A percentile compares a stretch with the other conserved stretches of the same genome.
Conservation (phyloP, 306 rosid species). For the Crataegus laevigata region DNA sequence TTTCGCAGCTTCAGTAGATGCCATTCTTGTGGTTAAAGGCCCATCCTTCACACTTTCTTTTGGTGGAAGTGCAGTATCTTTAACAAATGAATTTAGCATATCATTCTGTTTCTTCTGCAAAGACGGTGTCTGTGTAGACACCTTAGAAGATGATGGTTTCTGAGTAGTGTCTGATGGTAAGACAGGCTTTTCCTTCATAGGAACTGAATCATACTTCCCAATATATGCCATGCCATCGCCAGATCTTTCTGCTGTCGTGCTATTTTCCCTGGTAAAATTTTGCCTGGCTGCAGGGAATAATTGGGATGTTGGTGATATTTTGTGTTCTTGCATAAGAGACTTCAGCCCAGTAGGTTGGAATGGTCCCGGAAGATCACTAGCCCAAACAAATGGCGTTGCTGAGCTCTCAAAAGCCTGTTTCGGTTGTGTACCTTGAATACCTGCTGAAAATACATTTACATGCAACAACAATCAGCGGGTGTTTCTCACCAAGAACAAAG, state of each 20-base stretch:
- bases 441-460: constrained; percentile 29
- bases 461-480: constrained; percentile 7
- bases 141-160: constrained; percentile 23
- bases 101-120: constrained; percentile 30
- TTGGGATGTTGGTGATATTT: constrained; percentile 26
- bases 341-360: constrained; percentile 24
- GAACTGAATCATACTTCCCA: constrained; percentile 25
- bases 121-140: constrained; percentile 23
- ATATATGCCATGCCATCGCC: constrained; percentile 1
- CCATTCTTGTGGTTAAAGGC: constrained; percentile 22
- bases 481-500: neutral
- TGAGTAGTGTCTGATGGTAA: constrained; percentile 23
- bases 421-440: constrained; percentile 20
- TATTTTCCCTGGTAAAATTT: constrained; percentile 20
- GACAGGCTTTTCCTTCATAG: constrained; percentile 31
- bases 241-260: constrained; percentile 23
- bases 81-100: constrained; percentile 25
- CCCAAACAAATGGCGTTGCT: constrained; percentile 25
- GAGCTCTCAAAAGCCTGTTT: constrained; percentile 30
- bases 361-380: constrained; percentile 27
- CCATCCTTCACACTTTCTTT: constrained; percentile 22
- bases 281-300: constrained; percentile 22
- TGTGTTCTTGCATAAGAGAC: constrained; percentile 28
- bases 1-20: constrained; percentile 33
- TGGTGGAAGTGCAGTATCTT: constrained; percentile 13